Conservation (phyloP, 2,329 filamentous ascomycete genomes). For the Xylariaceae sp. region DNA sequence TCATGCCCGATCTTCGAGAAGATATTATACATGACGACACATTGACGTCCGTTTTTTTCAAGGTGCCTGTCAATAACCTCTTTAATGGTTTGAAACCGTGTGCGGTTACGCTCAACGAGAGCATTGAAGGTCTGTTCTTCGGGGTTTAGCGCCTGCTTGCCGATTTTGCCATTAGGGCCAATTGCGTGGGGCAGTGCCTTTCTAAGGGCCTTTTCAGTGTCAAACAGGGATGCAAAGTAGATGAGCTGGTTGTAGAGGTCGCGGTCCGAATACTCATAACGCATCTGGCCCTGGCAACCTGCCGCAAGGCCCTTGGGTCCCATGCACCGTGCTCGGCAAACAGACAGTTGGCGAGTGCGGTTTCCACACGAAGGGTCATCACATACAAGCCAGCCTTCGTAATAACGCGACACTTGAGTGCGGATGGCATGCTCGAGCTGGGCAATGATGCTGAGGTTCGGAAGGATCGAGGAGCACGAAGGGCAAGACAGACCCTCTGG, state of each 20-base stretch:
- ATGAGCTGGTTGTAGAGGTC: slow-evolving; percentile 91
- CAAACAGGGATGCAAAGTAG: slow-evolving; percentile 80
- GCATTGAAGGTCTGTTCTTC: slow-evolving; percentile 55
- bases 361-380: slow-evolving; percentile 83
- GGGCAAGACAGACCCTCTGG: slow-evolving; percentile 72
- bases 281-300: slow-evolving; percentile 82
- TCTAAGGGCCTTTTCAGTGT: slow-evolving; percentile 73
- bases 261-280: slow-evolving; percentile 82
- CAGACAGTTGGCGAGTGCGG: slow-evolving; percentile 84
- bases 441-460: slow-evolving; percentile 70
- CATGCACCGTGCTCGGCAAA: slow-evolving; percentile 85
- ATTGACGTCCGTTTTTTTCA: slow-evolving; percentile 83
- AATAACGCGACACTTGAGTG: slow-evolving; percentile 73
- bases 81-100: slow-evolving; percentile 70
- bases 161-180: slow-evolving; percentile 26
- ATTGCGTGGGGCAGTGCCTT: slow-evolving; percentile 46
- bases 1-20: slow-evolving; percentile 64
- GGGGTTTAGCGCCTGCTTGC: slow-evolving; percentile 35
- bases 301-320: slow-evolving; percentile 79
- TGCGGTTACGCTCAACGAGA: slow-evolving; percentile 76
- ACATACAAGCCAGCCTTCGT: slow-evolving; percentile 86
- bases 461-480: slow-evolving; percentile 59
- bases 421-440: slow-evolving; percentile 85
- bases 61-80: slow-evolving; percentile 75
- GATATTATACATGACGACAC: slow-evolving; percentile 88